phyloP scores from a whole-genome alignment of 805 yeast genomes.

The Cyberlindnera japonica region DNA sequence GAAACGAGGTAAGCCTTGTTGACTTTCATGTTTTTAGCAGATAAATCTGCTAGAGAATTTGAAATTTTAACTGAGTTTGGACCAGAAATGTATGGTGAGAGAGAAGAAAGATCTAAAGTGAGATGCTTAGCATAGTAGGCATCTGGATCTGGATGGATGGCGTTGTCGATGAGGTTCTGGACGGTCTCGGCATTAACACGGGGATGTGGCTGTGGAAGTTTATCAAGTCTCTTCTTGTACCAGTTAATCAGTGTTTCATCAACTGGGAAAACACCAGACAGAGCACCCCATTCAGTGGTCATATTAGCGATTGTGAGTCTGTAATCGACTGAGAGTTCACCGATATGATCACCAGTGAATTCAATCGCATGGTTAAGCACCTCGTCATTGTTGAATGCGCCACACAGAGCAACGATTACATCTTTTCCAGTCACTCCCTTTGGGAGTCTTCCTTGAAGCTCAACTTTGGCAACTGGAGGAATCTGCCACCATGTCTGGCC shows the following conservation, averaged over 20 bases:
- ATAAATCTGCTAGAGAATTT: constrained; percentile 69
- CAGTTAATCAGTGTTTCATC: constrained; percentile 74
- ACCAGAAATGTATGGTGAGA: constrained; percentile 89
- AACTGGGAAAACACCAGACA: constrained; percentile 96
- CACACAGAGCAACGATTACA: constrained; percentile 94
- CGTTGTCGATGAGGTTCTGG: constrained; percentile 43
- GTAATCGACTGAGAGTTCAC: constrained; percentile 69
- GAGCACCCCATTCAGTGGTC: constrained; percentile 99
- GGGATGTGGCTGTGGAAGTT: constrained; percentile 72
- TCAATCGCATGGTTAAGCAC: constrained; percentile 93
- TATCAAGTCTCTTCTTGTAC: constrained; percentile 60
- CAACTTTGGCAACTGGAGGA: constrained; percentile 96
- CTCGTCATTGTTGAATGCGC: constrained; percentile 86
- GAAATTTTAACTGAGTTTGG: constrained; percentile 96
- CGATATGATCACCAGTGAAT: constrained; percentile 79
- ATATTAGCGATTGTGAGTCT: constrained; percentile 92
- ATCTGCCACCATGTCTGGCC: constrained; percentile 99
- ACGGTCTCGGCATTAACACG: constrained; percentile 68
- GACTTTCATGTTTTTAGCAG: constrained; percentile 68
- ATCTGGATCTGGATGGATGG: constrained; percentile 56
- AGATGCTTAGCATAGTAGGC: constrained; percentile 88
- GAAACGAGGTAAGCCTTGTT: constrained; percentile 97
- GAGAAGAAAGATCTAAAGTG: constrained; percentile 70
- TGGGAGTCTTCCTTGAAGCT: constrained; percentile 76
- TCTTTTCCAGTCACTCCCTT: constrained; percentile 93